These are phyloP conservation scores for Leishmania turanica DNA, from an alignment of 208 protist genomes.

Conservation along the genomic window DNA sequence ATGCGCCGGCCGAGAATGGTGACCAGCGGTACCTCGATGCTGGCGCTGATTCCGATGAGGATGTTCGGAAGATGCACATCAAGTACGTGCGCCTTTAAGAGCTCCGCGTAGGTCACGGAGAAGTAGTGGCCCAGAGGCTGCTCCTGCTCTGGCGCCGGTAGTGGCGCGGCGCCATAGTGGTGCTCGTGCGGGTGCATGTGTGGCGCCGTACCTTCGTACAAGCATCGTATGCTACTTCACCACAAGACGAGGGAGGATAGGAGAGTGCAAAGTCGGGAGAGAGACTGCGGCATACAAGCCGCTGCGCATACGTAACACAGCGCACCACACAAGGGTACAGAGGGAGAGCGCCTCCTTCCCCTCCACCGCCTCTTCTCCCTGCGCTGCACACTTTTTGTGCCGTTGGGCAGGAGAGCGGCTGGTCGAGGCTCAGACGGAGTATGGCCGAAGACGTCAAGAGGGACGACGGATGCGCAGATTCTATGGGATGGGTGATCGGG, in stretches of 20 bases:
- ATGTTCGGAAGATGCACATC: slow-evolving; percentile 84
- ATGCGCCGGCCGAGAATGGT: slow-evolving; percentile 74
- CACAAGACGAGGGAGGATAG: neutral
- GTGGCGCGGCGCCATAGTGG: neutral
- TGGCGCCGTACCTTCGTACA: neutral
- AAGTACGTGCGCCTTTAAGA: slow-evolving; percentile 59
- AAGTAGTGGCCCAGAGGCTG: slow-evolving; percentile 19
- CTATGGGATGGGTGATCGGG: neutral
- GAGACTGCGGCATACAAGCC: neutral
- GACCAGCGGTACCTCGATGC: slow-evolving; percentile 75
- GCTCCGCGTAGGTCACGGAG: slow-evolving; percentile 29
- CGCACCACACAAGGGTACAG: no score
- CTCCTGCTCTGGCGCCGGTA: neutral
- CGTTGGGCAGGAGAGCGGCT: neutral
- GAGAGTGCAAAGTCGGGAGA: neutral
- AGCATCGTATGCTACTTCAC: neutral
- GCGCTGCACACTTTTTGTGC: neutral
- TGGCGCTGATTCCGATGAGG: slow-evolving; percentile 69
- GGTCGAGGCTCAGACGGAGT: neutral
- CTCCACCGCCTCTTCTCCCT: no score
- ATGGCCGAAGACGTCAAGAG: neutral
- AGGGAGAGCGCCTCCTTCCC: no score
- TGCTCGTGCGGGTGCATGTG: neutral
- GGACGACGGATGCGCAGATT: neutral
- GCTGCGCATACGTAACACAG: no score